phyloP scores from a whole-genome alignment of 2,329 filamentous ascomycete species.

The Helotiales sp. region DNA sequence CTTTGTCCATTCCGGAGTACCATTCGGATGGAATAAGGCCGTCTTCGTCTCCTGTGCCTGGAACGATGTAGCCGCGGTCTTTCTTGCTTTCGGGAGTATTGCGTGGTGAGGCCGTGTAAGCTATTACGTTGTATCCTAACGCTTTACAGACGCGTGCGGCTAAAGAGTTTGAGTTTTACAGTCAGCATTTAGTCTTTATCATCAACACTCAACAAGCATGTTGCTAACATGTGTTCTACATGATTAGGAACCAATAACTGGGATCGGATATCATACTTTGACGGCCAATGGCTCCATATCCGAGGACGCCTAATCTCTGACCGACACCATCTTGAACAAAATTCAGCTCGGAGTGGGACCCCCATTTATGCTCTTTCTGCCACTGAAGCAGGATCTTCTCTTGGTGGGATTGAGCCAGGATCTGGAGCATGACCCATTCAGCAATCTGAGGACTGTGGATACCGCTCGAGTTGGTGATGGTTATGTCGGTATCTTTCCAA shows the following conservation, averaged over 20 bases:
- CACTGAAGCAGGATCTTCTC: constrained; percentile 59
- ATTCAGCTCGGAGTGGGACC: constrained; percentile 41
- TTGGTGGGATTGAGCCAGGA: constrained; percentile 59
- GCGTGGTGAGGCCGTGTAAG: constrained; percentile 66
- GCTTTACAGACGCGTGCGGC: constrained; percentile 56
- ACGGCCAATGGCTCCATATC: constrained; percentile 48
- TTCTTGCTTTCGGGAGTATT: constrained; percentile 59
- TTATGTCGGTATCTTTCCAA: constrained; percentile 44
- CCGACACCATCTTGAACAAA: constrained; percentile 59
- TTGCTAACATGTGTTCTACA: background rate
- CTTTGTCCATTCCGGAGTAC: constrained; percentile 45
- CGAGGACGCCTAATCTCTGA: constrained; percentile 57
- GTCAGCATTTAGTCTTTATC: background rate
- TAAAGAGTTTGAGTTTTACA: constrained; percentile 26
- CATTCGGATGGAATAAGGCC: constrained; percentile 45
- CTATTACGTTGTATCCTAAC: constrained; percentile 67
- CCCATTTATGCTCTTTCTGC: constrained; percentile 63
- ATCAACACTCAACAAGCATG: background rate
- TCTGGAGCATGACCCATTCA: constrained; percentile 70
- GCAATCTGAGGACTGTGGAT: constrained; percentile 61
- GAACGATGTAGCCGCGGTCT: constrained; percentile 67
- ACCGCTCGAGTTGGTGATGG: constrained; percentile 44
- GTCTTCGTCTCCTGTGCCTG: constrained; percentile 55
- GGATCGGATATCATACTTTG: constrained; percentile 46
- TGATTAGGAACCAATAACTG: background rate